phyloP scores from a whole-genome alignment of 192 early-diverging fungal species.

The Podila epigama region DNA sequence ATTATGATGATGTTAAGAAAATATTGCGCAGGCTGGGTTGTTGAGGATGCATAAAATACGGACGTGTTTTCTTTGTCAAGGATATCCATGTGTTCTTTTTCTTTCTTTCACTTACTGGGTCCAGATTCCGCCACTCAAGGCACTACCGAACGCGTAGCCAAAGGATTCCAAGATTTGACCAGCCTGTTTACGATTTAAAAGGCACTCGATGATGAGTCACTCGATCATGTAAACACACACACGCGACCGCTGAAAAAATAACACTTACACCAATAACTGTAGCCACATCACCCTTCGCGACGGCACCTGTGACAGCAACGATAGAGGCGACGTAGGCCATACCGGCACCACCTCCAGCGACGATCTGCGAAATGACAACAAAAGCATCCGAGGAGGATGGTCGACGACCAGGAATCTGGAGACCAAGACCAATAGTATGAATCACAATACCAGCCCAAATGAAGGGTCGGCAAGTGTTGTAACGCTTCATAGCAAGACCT shows the following conservation, averaged over 20 bases:
- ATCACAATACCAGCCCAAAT: constrained; percentile 11
- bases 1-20: no score
- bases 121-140: constrained; percentile 11
- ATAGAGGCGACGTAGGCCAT: constrained; percentile 8
- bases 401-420: constrained; percentile 8
- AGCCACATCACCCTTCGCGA: constrained; percentile 5
- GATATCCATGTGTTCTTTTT: neutral
- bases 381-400: constrained; percentile 7
- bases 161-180: constrained; percentile 3
- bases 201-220: neutral
- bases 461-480: constrained; percentile 11
- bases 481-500: constrained; percentile 2
- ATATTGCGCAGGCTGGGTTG: no score
- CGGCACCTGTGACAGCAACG: constrained; percentile 8
- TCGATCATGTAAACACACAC: neutral
- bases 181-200: neutral
- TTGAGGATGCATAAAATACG: neutral
- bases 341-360: constrained; percentile 10
- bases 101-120: constrained; percentile 1
- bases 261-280: constrained; percentile 1
- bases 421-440: constrained; percentile 7
- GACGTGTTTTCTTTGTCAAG: neutral
- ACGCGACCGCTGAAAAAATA: neutral
- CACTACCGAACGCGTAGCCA: constrained; percentile 11
- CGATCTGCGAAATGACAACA: constrained; percentile 2